Conservation (phyloP, 2,329 filamentous ascomycete genomes). For the Fonsecaea pugnacius region DNA sequence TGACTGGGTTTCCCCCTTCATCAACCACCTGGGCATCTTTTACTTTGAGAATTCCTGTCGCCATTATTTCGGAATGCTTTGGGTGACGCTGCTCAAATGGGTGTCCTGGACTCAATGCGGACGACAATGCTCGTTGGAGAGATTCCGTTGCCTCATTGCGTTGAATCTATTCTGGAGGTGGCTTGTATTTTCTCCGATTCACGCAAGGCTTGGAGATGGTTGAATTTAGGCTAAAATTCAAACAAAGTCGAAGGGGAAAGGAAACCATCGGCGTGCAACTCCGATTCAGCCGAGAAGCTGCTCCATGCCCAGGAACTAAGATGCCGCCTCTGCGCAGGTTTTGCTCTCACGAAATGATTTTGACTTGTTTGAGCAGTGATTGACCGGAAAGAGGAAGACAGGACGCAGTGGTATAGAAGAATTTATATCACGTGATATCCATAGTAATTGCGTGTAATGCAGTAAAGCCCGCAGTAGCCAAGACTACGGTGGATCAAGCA, state of each 20-base stretch:
- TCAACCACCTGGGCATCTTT: conserved; percentile 54
- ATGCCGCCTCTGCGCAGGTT: not conserved
- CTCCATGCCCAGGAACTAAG: not conserved
- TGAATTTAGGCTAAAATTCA: not conserved
- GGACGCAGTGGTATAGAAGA: not conserved
- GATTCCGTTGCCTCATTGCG: not conserved
- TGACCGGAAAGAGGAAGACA: not conserved
- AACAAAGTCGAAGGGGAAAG: not conserved
- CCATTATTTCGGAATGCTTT: conserved; percentile 16
- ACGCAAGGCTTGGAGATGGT: not conserved
- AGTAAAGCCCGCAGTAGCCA: not conserved
- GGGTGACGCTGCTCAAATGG: not conserved
- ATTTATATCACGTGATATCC: too few relatives aligned
- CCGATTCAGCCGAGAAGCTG: conserved; percentile 3
- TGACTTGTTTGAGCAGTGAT: not conserved
- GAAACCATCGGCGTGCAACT: conserved; percentile 2
- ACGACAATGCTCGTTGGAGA: not conserved
- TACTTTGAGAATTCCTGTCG: conserved; percentile 47
- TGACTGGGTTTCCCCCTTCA: conserved; percentile 49
- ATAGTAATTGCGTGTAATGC: not conserved
- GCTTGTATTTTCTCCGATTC: not conserved
- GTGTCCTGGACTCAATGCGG: not conserved
- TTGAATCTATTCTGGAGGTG: not conserved
- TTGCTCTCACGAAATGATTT: not conserved
- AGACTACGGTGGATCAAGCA: not conserved